phyloP scores from a whole-genome alignment of 1,139 yeast species.

The Blastobotrys petasosporus region DNA sequence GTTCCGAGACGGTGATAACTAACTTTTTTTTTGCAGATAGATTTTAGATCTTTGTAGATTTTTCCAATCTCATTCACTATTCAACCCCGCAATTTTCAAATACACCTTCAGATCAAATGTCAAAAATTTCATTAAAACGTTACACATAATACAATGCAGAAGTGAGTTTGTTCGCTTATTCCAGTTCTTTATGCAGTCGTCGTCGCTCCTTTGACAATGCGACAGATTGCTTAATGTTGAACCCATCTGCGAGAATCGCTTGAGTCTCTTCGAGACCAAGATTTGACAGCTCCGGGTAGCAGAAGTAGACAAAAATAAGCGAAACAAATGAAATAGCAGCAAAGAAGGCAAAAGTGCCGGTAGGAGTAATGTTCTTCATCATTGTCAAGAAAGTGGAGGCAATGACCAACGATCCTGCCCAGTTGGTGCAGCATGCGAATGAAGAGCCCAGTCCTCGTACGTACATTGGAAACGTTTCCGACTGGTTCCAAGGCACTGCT shows the following conservation, averaged over 20 bases:
- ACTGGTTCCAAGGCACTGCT: slow-evolving; percentile 97
- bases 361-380: slow-evolving; percentile 88
- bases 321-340: slow-evolving; percentile 75
- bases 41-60: not conserved
- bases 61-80: too few species aligned
- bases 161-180: not conserved
- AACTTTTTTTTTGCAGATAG: too few species aligned
- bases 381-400: slow-evolving; percentile 89
- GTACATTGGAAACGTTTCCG: slow-evolving; percentile 85
- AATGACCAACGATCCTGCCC: slow-evolving; percentile 91
- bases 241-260: slow-evolving; percentile 69
- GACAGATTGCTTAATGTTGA: slow-evolving; percentile 72
- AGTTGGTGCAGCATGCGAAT: slow-evolving; percentile 87
- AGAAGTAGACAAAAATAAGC: slow-evolving; percentile 65
- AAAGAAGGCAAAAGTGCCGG: slow-evolving; percentile 88
- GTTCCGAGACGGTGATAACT: too few species aligned
- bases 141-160: not conserved
- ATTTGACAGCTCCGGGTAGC: slow-evolving; percentile 89
- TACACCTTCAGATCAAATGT: too few species aligned
- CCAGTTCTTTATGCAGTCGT: slow-evolving; percentile 1
- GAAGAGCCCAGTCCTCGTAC: slow-evolving; percentile 92
- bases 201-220: slow-evolving; percentile 18
- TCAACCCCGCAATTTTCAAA: too few species aligned
- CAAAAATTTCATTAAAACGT: not conserved
- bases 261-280: slow-evolving; percentile 90